Percentiles rank a stretch among this genome's conserved stretches.
Conservation (phyloP, 176 grass and related monocot species). For the Ensete glaucum region DNA sequence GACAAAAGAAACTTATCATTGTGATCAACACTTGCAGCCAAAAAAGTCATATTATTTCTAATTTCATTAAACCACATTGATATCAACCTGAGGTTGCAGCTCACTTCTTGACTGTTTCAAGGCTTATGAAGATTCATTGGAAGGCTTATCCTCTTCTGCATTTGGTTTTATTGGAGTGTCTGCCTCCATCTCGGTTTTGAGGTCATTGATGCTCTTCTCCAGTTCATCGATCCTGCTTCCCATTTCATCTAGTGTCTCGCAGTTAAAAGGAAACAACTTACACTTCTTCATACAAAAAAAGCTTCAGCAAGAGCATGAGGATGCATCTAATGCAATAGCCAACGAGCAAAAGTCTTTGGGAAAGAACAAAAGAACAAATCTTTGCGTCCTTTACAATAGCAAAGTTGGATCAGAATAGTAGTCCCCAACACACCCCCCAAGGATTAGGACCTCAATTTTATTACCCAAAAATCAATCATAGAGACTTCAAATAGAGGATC, state of each 20-base stretch:
- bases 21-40: too few relatives aligned
- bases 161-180: conserved; percentile 35
- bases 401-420: too few relatives aligned
- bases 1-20: too few relatives aligned
- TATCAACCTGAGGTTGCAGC: background rate
- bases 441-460: too few relatives aligned
- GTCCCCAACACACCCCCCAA: too few relatives aligned
- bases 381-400: too few relatives aligned
- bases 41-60: too few relatives aligned
- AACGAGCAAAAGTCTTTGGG: background rate
- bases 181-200: conserved; percentile 53
- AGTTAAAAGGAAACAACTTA: conserved; percentile 32
- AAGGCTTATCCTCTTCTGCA: conserved; percentile 41
- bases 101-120: background rate
- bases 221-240: conserved; percentile 67
- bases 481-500: too few relatives aligned
- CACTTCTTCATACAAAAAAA: background rate
- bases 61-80: background rate
- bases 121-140: conserved; percentile 27
- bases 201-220: conserved; percentile 65
- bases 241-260: conserved; percentile 67
- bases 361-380: too few relatives aligned
- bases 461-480: too few relatives aligned
- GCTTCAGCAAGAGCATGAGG: background rate
- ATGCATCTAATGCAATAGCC: background rate